Evolutionary conservation across 495 filamentous ascomycete species (phyloP), one percentile per base, ranked within the genome.

Genomic region (Aspergillus mulundensis): DNA sequence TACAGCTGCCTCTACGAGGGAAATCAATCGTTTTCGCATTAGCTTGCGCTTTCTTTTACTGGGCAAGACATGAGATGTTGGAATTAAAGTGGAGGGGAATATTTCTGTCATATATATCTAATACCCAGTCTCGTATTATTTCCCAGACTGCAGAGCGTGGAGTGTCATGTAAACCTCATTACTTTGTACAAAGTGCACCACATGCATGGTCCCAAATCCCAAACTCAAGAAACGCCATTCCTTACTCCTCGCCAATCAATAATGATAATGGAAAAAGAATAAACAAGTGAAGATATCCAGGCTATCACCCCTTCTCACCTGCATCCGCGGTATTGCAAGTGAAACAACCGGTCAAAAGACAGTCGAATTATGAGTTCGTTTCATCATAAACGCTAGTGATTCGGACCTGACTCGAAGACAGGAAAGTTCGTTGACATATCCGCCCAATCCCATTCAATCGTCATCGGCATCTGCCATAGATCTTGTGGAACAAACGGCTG

Each of bases 371-470:
- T 45, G 23, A 46, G 25, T 50, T 59, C 57, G 49, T 59, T 45
- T 56, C 51, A 36, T 60, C 56, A 50, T 54, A 40, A 44, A 36
- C 8, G 16, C 16, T 48, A 45, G 30, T 57, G 30, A 25, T 67
- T 50, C 14, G 38, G 24, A 20, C 20, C 23, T 16, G 54, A 46
- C 32, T 72, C 75, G 44, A 78, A 76, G 6, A 69, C 60, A 16
- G 73, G 72, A 36, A 76, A 71, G 43, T 84, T 87, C 11, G 65
- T 67, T 21, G 73, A 71, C 81, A 94, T 87, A 66, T 96, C 91
- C 0, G 90, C 91, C 94, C 95, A 97, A 65, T 97, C 90, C 95
- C 95, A 98, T 66, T 97, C 95, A 19, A 97, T 81, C 14, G 89
- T 94, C 86, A 96, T 95, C 10, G 91, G 88, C 84, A 96, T 87